Evolutionary conservation across 441 rosid genomes (phyloP).

Genomic region (Corymbia calophylla): DNA sequence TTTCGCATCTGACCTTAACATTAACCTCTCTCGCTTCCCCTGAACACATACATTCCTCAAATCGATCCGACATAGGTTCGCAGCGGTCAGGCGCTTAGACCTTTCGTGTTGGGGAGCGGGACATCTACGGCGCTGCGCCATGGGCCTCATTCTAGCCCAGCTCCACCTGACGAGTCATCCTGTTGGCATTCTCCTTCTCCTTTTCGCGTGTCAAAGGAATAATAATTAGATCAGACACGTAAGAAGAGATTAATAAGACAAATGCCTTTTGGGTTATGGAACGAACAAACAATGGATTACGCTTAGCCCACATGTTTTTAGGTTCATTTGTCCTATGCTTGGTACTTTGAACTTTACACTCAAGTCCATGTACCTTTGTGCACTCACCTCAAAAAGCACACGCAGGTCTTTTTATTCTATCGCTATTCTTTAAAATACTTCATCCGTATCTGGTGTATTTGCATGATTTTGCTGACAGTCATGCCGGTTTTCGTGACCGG

Average conservation of each 20-base stretch:
- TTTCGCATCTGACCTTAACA: neutral
- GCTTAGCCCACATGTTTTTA: neutral
- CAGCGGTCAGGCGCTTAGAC: neutral
- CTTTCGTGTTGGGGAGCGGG: neutral
- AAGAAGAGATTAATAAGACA: neutral
- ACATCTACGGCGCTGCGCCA: neutral
- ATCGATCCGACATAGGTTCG: neutral
- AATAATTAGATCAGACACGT: neutral
- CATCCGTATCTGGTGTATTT: neutral
- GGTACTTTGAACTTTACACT: neutral
- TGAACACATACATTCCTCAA: neutral
- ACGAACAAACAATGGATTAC: neutral
- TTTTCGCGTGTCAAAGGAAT: neutral
- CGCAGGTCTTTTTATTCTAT: neutral
- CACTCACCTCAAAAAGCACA: neutral
- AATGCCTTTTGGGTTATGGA: neutral
- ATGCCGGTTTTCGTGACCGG: neutral
- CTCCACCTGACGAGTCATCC: neutral
- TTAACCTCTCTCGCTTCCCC: neutral
- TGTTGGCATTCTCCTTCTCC: neutral
- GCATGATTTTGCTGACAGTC: neutral
- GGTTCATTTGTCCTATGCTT: neutral
- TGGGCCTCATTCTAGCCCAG: neutral
- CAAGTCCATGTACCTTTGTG: neutral
- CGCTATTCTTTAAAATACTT: neutral